These are phyloP conservation scores for Penicillium corylophilum DNA, from an alignment of 2,329 filamentous ascomycete species.

Conservation along the genomic window DNA sequence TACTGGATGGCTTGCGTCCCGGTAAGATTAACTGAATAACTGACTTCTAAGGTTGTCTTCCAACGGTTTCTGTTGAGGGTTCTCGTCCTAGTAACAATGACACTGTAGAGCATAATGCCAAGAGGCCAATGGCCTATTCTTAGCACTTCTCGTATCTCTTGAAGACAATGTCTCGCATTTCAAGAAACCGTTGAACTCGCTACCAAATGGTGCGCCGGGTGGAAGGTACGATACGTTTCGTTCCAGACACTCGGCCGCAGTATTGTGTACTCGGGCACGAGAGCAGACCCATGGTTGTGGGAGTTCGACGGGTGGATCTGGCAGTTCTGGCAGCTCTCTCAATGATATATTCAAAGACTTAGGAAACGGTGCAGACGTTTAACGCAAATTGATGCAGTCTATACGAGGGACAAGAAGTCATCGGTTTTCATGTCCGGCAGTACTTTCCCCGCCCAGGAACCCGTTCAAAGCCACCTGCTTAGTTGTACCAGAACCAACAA, in stretches of 20 bases:
- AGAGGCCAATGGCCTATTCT: not conserved
- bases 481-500: not conserved
- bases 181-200: not conserved
- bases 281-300: conserved; percentile 3
- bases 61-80: not conserved
- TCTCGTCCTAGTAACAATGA: not conserved
- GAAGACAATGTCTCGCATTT: not conserved
- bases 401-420: not conserved
- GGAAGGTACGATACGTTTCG: not conserved
- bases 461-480: not conserved
- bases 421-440: not conserved
- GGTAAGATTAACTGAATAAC: not conserved
- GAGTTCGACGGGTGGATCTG: not conserved
- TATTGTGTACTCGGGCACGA: conserved; percentile 1
- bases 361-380: not conserved
- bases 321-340: not conserved
- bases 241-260: not conserved
- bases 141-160: not conserved
- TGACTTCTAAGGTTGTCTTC: too few species aligned
- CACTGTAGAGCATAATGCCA: not conserved
- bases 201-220: not conserved
- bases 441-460: not conserved
- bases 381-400: not conserved
- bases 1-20: conserved; percentile 7
- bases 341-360: not conserved